Percentiles rank a stretch among this genome's conserved stretches.
Evolutionary conservation across 257 asterid genomes (phyloP).

Genomic region (Gardenia jasminoides): DNA sequence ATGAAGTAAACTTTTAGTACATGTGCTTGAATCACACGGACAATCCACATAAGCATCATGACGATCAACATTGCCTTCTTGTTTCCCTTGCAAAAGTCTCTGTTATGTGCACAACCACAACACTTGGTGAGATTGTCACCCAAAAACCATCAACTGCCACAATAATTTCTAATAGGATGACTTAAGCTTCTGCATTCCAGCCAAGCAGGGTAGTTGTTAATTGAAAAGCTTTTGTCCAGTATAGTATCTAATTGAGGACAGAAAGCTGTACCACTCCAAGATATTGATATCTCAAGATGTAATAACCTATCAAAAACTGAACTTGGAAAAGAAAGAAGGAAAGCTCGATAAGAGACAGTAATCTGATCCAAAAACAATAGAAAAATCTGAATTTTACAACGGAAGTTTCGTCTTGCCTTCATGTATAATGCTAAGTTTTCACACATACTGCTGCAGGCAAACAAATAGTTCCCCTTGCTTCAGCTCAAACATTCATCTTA

Average conservation of each 20-base stretch:
- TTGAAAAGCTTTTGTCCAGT: background rate
- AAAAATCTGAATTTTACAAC: background rate
- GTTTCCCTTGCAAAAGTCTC: slow-evolving; percentile 10
- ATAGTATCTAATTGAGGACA: no score
- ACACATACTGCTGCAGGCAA: background rate
- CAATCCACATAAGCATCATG: background rate
- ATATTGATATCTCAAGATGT: background rate
- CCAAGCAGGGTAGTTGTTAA: background rate
- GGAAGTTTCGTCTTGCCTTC: background rate
- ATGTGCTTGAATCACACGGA: background rate
- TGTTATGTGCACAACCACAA: background rate
- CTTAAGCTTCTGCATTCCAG: background rate
- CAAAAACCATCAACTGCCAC: background rate
- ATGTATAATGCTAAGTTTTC: background rate
- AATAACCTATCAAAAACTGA: background rate
- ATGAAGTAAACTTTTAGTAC: slow-evolving; percentile 26
- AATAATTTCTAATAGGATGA: background rate
- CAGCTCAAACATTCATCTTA: background rate
- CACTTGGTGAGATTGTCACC: background rate
- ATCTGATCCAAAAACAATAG: background rate
- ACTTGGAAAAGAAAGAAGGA: background rate
- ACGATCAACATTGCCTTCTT: slow-evolving; percentile 5
- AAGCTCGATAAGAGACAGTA: background rate
- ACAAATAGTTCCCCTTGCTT: background rate
- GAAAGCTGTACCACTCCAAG: background rate